A percentile compares a stretch with the other conserved stretches of the same genome.
These are phyloP conservation scores for Yamadazyma friedrichii DNA, from an alignment of 1,139 yeast species.

Conservation along the genomic window DNA sequence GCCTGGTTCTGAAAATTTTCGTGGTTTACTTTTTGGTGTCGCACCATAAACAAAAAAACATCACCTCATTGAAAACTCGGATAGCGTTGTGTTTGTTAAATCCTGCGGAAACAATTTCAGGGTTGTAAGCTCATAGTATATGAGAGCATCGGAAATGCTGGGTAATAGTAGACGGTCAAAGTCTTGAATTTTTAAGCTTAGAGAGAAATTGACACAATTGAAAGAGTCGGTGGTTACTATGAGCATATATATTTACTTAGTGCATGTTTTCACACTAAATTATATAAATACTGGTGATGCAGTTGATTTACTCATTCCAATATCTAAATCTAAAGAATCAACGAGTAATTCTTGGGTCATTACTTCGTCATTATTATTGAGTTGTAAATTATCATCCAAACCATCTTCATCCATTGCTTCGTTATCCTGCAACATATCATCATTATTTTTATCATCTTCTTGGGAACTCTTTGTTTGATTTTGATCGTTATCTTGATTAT, in stretches of 20 bases:
- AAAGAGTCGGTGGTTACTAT: neutral
- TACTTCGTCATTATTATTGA: conserved; percentile 7
- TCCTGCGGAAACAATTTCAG: no score
- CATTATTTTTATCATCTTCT: conserved; percentile 7
- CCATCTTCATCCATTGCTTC: conserved; percentile 8
- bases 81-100: neutral
- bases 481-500: neutral
- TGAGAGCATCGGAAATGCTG: no score
- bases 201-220: no score
- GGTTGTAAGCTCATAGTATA: no score
- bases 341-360: conserved; percentile 8
- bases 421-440: conserved; percentile 6
- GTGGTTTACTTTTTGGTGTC: neutral
- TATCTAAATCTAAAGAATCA: conserved; percentile 10
- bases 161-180: neutral
- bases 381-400: conserved; percentile 4
- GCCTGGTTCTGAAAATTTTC: neutral
- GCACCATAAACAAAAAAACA: neutral
- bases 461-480: neutral
- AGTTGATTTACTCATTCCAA: conserved; percentile 6
- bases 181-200: neutral
- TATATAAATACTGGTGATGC: conserved; percentile 5
- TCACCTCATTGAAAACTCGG: neutral
- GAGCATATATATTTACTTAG: neutral
- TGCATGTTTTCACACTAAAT: neutral